These are phyloP conservation scores for Solanum lignicaule DNA, from an alignment of 257 asterid genomes.

Conservation along the genomic window DNA sequence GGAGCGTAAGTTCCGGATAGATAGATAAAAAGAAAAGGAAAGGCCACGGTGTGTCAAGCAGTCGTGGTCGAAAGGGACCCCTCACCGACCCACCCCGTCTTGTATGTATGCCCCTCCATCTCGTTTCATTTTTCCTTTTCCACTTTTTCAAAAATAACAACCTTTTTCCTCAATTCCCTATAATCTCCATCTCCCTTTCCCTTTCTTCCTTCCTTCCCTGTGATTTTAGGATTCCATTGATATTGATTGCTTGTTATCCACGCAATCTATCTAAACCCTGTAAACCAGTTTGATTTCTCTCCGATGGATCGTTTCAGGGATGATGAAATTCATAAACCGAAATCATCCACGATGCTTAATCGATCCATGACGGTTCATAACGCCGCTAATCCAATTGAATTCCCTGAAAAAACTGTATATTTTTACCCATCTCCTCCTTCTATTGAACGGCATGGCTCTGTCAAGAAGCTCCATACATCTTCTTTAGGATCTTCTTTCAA, in stretches of 20 bases:
- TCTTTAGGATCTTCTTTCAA: conserved; percentile 50
- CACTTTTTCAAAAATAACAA: background rate
- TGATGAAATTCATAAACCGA: background rate
- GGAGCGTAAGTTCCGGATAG: background rate
- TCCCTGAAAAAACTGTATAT: background rate
- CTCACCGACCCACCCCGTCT: background rate
- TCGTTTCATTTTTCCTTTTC: background rate
- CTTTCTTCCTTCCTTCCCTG: background rate
- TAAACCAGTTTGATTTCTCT: background rate
- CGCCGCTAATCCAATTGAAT: background rate
- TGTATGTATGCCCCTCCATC: background rate
- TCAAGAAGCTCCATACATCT: conserved; percentile 43
- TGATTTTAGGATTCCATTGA: background rate
- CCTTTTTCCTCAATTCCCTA: background rate
- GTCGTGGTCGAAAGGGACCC: background rate
- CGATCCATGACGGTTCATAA: background rate
- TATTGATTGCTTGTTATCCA: background rate
- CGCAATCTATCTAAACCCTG: background rate
- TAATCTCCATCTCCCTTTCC: background rate
- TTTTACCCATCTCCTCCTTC: background rate
- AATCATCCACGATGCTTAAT: background rate
- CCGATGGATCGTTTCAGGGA: background rate
- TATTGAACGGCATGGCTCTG: conserved; percentile 49
- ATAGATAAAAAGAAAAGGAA: background rate
- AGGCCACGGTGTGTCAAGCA: background rate